phyloP scores from a whole-genome alignment of 176 grass and related monocot species.

The Puya raimondii region DNA sequence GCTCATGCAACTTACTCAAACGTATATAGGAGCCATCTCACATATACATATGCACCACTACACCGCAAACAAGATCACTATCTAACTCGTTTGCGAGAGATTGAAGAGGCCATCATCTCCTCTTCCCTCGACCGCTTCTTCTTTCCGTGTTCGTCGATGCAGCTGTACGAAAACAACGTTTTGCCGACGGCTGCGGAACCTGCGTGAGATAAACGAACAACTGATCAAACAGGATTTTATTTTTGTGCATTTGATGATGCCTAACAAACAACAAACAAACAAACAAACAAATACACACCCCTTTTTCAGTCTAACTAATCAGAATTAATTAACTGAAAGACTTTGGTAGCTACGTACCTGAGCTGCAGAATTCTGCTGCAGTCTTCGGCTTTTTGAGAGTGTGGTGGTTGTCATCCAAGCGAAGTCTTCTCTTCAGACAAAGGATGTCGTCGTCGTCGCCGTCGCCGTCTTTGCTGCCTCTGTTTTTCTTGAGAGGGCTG shows the following conservation, averaged over 20 bases:
- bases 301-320: too few species aligned
- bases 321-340: too few species aligned
- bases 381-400: conserved; percentile 39
- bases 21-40: not conserved
- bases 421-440: conserved; percentile 54
- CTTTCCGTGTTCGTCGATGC: conserved; percentile 27
- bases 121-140: conserved; percentile 9
- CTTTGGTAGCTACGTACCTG: conserved; percentile 8
- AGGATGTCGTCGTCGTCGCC: conserved; percentile 28
- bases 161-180: conserved; percentile 31
- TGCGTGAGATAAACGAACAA: not conserved
- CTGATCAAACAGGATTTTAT: too few species aligned
- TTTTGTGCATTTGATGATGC: too few species aligned
- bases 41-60: too few species aligned
- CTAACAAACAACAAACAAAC: not conserved
- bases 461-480: conserved; percentile 2
- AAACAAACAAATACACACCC: too few species aligned
- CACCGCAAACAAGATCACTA: conserved; percentile 1
- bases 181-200: conserved; percentile 24
- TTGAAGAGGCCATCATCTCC: conserved; percentile 12
- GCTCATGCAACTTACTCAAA: not conserved
- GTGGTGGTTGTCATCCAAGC: conserved; percentile 32
- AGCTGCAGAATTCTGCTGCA: conserved; percentile 6
- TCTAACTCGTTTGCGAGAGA: conserved; percentile 27
- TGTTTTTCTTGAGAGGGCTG: conserved; percentile 35